Base-by-base conservation (phyloP, 1,139 yeast genomes). In the Blastobotrys capitulatus region DNA sequence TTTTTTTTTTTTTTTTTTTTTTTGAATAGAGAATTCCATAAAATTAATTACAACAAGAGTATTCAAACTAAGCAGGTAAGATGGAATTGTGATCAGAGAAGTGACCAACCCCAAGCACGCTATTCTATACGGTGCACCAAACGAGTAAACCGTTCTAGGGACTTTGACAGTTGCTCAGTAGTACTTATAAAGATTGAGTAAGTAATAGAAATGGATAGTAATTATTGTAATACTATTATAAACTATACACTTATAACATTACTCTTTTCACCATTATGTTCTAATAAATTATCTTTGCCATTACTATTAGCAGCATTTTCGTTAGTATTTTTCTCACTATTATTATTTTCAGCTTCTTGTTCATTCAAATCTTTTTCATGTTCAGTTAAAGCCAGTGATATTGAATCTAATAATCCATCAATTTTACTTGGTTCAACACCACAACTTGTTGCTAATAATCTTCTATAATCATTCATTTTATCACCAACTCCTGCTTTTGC, bases 381-480 rank as follows among this genome's bases (percentile, higher is more conserved):
- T 15, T 62, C 68, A 18, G 56, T 47, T 43, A 69, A 51, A 1
- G 75, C 76, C 49, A 72, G 73, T 46, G 71, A 81, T 35, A 82
- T 78, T 35, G 81, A 86, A 53, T 78, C 81, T 46, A 82, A 64
- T 50, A 80, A 67, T 7, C 83, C 79, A 61, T 88, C 96, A 52
- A 90, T 83, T 55, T 86, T 92, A 52, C 86, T 95, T 31, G 82
- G 75, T 50, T 80, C 79, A 52, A 88, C 76, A 2, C 88, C 95
- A 59, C 97, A 88, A 52, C 94, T 84, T 54, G 83, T 76, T 47
- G 96, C 82, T 43, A 92, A 82, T 56, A 92, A 74, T 60, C 81
- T 80, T 57, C 95, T 77, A 70, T 89, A 90, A 61, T 87, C 85
- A 63, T 82, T 79, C 79, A 89, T 82, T 65, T 85, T 86, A 44